These are phyloP conservation scores for Oidiodendron maius DNA, from an alignment of 495 filamentous ascomycete genomes.

Conservation along the genomic window DNA sequence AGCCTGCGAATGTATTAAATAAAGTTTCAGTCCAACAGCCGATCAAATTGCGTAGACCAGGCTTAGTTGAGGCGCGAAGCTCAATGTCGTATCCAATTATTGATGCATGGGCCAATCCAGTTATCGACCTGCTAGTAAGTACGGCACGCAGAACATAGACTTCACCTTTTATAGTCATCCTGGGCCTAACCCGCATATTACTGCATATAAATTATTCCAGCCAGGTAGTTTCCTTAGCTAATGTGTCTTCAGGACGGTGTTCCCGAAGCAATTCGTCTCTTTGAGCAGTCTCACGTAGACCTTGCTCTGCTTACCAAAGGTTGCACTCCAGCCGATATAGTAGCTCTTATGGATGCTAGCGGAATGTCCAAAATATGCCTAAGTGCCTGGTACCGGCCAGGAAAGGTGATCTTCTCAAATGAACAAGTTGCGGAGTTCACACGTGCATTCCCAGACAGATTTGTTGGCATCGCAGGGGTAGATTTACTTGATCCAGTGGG, in stretches of 20 bases:
- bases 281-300: background rate
- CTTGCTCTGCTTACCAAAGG: background rate
- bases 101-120: background rate
- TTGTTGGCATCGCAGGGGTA: background rate
- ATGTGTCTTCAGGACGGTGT: background rate
- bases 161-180: too few relatives aligned
- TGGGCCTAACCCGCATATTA: too few relatives aligned
- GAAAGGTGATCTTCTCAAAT: background rate
- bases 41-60: too few relatives aligned
- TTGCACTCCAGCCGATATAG: background rate
- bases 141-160: too few relatives aligned
- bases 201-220: too few relatives aligned
- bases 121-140: background rate
- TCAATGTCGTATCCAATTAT: background rate
- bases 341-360: background rate
- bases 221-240: too few relatives aligned
- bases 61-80: background rate
- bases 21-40: too few relatives aligned
- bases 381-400: background rate
- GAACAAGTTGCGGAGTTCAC: background rate
- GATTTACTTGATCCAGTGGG: background rate
- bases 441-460: background rate
- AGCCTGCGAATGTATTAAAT: too few relatives aligned
- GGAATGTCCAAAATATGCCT: background rate
- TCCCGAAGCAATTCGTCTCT: background rate